These are phyloP conservation scores for Yarrowia sp. DNA, from an alignment of 805 yeast genomes.

Conservation along the genomic window DNA sequence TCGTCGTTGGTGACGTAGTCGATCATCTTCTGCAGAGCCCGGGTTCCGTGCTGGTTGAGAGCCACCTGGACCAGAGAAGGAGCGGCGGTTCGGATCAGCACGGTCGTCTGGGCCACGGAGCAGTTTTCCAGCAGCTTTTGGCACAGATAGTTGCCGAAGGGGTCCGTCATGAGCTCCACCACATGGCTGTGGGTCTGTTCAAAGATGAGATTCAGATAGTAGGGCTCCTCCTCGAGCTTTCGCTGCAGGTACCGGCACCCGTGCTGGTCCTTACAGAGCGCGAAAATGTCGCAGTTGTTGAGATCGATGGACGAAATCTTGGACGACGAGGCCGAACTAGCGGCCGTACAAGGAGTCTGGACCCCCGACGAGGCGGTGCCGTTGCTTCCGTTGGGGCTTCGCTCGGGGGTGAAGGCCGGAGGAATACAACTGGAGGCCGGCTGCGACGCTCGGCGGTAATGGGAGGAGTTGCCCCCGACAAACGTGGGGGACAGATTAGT, in stretches of 20 bases:
- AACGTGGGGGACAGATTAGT: constrained; percentile 24
- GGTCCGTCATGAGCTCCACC: constrained; percentile 83
- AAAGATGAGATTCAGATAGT: constrained; percentile 62
- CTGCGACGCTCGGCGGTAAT: constrained; percentile 23
- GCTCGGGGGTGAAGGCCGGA: constrained; percentile 17
- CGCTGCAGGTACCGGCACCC: constrained; percentile 93
- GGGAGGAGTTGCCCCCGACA: background rate
- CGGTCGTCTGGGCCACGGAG: constrained; percentile 69
- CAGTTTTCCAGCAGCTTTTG: constrained; percentile 88
- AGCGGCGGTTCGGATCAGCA: constrained; percentile 72
- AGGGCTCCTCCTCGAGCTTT: constrained; percentile 67
- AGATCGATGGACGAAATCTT: constrained; percentile 57
- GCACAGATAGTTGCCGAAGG: constrained; percentile 95
- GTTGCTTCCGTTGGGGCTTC: constrained; percentile 18
- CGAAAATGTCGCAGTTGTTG: constrained; percentile 66
- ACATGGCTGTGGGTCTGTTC: constrained; percentile 79
- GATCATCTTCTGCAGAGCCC: constrained; percentile 91
- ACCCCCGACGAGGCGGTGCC: constrained; percentile 19
- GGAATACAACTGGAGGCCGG: constrained; percentile 32
- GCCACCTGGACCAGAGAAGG: constrained; percentile 81
- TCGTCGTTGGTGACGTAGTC: constrained; percentile 77
- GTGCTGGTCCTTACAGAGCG: constrained; percentile 92
- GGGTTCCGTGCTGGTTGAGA: constrained; percentile 91
- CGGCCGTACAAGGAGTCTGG: constrained; percentile 42
- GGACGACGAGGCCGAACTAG: constrained; percentile 42